Base-by-base conservation (phyloP, 2,329 filamentous ascomycete genomes). In the Ambrosiella beaveri region DNA sequence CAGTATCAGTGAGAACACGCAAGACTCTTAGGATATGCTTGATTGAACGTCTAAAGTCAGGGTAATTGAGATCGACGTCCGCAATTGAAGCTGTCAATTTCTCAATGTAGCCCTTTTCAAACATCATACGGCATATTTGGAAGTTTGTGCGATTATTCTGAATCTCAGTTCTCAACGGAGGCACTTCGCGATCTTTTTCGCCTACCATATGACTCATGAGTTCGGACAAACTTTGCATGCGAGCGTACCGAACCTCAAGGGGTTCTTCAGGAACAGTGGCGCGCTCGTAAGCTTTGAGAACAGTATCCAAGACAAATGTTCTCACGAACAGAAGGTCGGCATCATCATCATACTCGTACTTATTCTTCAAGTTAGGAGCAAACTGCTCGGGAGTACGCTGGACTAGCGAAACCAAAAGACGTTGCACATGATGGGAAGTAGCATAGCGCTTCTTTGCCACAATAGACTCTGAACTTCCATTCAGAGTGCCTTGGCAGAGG, bases 71-170 rank as follows among this genome's bases (percentile, higher is more conserved):
- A 67, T 96, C 93, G 61, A 98, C 85, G 65, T 98, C 94, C 15
- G 93, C 88, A 64, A 98, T 90, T 0, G 94, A 95, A 11, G 84
- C 81, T 1, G 93, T 97, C 60, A 98, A 73, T 53, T 91, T 86
- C 27, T 86, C 80, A 61, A 97, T 84, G 68, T 93, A 95, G 58
- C 94, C 89, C 73, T 97, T 98, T 71, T 98, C 93, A 65, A 95
- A 97, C 93, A 98, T 98, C 61, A 96, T 82, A 63, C 89, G 88
- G 39, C 88, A 85, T 64, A 98, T 79, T 66, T 95, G 89, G n/a
- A 57, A n/a, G 27, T 59, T 39, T 7, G 52, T 51, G 8, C 47
- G 36, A 36, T 38, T 51, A 15, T 54, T 39, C 64, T 85, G 83
- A 53, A 68, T 67, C 63, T 75, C 65, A 57, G 72, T 62, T 64